Base-by-base conservation (phyloP, 768 basidiomycete species). In the Boletus fagicola region DNA sequence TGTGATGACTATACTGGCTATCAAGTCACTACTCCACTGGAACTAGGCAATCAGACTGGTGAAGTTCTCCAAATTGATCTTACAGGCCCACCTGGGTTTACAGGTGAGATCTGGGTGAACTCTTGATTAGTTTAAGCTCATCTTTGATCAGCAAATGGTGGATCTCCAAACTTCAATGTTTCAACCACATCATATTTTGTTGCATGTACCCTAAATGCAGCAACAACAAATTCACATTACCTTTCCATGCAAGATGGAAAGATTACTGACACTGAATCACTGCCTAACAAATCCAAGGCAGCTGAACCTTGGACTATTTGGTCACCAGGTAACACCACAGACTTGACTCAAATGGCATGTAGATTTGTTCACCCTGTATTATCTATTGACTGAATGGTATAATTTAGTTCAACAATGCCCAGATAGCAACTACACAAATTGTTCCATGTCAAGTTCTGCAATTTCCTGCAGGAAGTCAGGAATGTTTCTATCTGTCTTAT, bases 231-330 rank as follows among this genome's bases (percentile, higher is more conserved):
- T 1, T 1, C 39, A 20, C 39, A 20, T 12, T 40, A 40, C 11
- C 39, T 40, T 40, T 5, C 4, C n/a, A 40, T 40, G 10, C 39
- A 40, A 10, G 39, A 40, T 40, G 39, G 39, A 20, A n/a, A 3
- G n/a, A n/a, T n/a, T 18, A 40, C n/a, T 11, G 20, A 40, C 5
- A 20, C 10, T 40, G n/a, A 40, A 40, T 20, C 11, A 12, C n/a
- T 40, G n/a, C 11, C n/a, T 40, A 40, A 20, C n/a, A 40, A 40
- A 10, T 5, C 39, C 20, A 20, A 20, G 5, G 39, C n/a, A n/a
- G 39, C 39, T 20, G 28, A 10, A 7, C 9, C 52, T 4, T 60
- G 59, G 61, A 28, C 38, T 15, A 4, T 57, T 31, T 62, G 58
- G 59, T 44, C 55, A 38, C 22, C 46, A 36, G 44, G 30, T 18